Evolutionary conservation across 2,329 filamentous ascomycete species (phyloP), one percentile per base, ranked within the genome.

Genomic region (Cladorrhinum sp.): DNA sequence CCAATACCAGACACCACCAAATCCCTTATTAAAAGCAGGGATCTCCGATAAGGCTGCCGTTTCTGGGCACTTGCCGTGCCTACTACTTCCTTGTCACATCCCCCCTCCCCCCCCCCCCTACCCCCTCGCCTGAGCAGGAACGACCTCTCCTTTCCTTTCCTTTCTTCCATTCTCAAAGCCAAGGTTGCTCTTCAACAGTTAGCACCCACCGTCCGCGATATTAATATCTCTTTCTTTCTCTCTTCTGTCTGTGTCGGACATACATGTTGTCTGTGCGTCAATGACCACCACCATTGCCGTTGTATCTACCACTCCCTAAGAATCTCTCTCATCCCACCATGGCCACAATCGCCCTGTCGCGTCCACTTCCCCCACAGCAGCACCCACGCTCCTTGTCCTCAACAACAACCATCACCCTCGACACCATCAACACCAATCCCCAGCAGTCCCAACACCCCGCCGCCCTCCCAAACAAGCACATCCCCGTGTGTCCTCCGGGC

Each of bases 401-500:
- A 1, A 55, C 66, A 24, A 61, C 72, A 30, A 65, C 73, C 36
- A 65, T 75, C 55, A 71, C 74, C 46, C 67, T 73, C 58, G 75
- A 79, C 16, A 73, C 73, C 39, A 72, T 75, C 63, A 72, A 72
- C 52, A 62, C 68, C 51, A 69, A 68, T 59, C 73, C 42, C 10
- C 42, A 74, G 61, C 52, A 67, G 55, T 63, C 72, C n/a, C 69
- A 69, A 55, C 70, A 70, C 49, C 69, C 71, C 26, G 58, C 64
- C 1, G 71, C 89, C 6, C 80, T 95, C 23, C 91, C 92, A 9
- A 96, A 96, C 77, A 96, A 95, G 75, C 92, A 96, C 75, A 81
- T 96, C 23, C 92, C 93, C n/a, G 79, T 88, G 68, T 96, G 92
- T 75, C 89, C 92, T n/a, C 86, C 92, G 1, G 92, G 92, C 1